Percentiles rank a stretch among this genome's conserved stretches.
phyloP scores from a whole-genome alignment of 2,329 filamentous ascomycete genomes.

The Pseudocercospora musae region DNA sequence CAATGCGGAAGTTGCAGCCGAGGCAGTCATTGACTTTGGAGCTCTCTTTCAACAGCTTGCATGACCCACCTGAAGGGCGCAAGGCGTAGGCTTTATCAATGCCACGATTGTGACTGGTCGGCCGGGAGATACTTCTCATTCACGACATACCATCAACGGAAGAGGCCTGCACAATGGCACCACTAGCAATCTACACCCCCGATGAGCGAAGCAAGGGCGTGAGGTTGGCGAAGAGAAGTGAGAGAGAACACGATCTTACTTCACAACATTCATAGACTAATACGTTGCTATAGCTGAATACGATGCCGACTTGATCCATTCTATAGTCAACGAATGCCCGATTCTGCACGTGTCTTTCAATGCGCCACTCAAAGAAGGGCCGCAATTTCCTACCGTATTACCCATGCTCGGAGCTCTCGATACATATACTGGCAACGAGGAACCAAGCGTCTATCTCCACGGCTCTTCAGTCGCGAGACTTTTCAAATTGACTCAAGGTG shows the following conservation, averaged over 20 bases:
- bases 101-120: neutral
- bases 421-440: slow-evolving; percentile 64
- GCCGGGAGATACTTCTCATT: neutral
- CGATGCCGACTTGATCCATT: slow-evolving; percentile 68
- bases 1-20: slow-evolving; percentile 13
- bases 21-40: neutral
- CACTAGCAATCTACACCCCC: slow-evolving; percentile 25
- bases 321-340: slow-evolving; percentile 69
- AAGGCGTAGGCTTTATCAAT: neutral
- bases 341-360: slow-evolving; percentile 80
- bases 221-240: slow-evolving; percentile 29
- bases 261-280: neutral
- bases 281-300: slow-evolving; percentile 57
- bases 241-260: neutral
- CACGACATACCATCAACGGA: neutral
- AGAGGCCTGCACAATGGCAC: slow-evolving; percentile 6
- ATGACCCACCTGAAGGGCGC: slow-evolving; percentile 7
- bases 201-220: slow-evolving; percentile 32
- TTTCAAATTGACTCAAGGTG: slow-evolving; percentile 58
- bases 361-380: slow-evolving; percentile 50
- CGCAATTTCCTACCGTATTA: slow-evolving; percentile 66
- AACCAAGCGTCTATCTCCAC: slow-evolving; percentile 72
- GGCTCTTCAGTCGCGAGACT: slow-evolving; percentile 78
- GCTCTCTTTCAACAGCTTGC: neutral
- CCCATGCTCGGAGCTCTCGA: slow-evolving; percentile 86